Conservation (phyloP, 2,329 filamentous ascomycete species). For the Sporothrix pallida region DNA sequence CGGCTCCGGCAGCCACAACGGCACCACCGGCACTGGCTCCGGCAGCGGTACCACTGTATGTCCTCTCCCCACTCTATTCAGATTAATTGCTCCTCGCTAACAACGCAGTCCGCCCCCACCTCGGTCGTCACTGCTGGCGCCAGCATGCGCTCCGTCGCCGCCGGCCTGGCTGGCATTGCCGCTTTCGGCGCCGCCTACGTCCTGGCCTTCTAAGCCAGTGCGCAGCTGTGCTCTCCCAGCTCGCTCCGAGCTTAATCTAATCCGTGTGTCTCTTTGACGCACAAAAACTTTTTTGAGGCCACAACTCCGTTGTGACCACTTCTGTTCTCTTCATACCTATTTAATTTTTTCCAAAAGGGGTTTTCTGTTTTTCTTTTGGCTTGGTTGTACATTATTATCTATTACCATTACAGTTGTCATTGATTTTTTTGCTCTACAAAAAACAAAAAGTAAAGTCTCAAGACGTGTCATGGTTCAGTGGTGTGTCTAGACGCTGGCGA, state of each 20-base stretch:
- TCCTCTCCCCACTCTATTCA: neutral
- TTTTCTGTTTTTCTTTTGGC: neutral
- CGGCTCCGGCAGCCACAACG: neutral
- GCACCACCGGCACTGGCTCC: slow-evolving; percentile 21
- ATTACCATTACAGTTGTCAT: neutral
- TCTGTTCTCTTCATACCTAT: neutral
- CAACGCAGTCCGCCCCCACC: slow-evolving; percentile 25
- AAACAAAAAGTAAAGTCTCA: too few relatives aligned
- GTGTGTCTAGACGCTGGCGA: too few relatives aligned
- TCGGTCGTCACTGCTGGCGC: slow-evolving; percentile 37
- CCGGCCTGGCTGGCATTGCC: slow-evolving; percentile 33
- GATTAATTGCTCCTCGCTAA: neutral
- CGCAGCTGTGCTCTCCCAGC: neutral
- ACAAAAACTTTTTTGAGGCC: neutral
- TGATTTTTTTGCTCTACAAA: neutral
- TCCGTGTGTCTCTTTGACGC: neutral
- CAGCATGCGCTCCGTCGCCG: slow-evolving; percentile 24
- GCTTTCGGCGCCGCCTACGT: slow-evolving; percentile 35
- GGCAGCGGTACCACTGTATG: slow-evolving; percentile 12
- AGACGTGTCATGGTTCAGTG: too few relatives aligned
- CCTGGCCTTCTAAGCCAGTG: slow-evolving; percentile 34
- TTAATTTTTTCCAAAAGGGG: neutral
- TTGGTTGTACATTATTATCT: neutral
- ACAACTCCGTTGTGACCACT: neutral
- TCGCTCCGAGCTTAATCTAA: neutral